phyloP scores from a whole-genome alignment of 2,329 filamentous ascomycete species.

The Colletotrichum costaricense region DNA sequence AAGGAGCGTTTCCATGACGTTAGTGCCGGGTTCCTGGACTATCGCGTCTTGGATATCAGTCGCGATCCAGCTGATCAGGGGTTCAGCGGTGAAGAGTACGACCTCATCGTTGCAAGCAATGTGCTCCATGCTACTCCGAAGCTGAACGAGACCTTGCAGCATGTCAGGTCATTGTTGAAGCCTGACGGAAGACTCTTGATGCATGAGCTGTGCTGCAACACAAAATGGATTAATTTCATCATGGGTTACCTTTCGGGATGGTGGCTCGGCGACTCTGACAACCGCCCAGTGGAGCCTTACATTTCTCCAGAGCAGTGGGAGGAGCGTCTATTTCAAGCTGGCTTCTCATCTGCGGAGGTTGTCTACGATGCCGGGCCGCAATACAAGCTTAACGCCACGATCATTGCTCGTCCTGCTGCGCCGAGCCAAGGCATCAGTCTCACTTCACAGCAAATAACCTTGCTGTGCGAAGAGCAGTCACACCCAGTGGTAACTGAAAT shows the following conservation, averaged over 20 bases:
- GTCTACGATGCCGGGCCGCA: neutral
- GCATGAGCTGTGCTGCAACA: slow-evolving; percentile 21
- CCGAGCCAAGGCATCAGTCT: neutral
- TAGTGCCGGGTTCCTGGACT: neutral
- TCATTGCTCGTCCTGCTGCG: neutral
- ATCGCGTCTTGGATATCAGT: slow-evolving; percentile 40
- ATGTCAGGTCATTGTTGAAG: slow-evolving; percentile 7
- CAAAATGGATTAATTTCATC: slow-evolving; percentile 44
- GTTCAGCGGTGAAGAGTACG: slow-evolving; percentile 45
- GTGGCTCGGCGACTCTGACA: slow-evolving; percentile 41
- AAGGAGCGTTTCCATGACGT: neutral
- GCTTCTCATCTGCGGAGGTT: neutral
- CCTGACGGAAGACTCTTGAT: slow-evolving; percentile 11
- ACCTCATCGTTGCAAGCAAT: slow-evolving; percentile 52
- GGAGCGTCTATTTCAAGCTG: neutral
- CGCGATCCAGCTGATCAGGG: slow-evolving; percentile 44
- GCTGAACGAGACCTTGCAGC: slow-evolving; percentile 4
- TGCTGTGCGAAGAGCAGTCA: neutral
- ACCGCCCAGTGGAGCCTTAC: slow-evolving; percentile 41
- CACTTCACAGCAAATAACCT: neutral
- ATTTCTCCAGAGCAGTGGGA: slow-evolving; percentile 26
- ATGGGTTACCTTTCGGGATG: slow-evolving; percentile 42
- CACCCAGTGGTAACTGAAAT: neutral
- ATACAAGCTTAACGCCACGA: slow-evolving; percentile 8
- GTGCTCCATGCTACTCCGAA: slow-evolving; percentile 23